Conservation (phyloP, 306 rosid genomes). For the Vicia sativa region DNA sequence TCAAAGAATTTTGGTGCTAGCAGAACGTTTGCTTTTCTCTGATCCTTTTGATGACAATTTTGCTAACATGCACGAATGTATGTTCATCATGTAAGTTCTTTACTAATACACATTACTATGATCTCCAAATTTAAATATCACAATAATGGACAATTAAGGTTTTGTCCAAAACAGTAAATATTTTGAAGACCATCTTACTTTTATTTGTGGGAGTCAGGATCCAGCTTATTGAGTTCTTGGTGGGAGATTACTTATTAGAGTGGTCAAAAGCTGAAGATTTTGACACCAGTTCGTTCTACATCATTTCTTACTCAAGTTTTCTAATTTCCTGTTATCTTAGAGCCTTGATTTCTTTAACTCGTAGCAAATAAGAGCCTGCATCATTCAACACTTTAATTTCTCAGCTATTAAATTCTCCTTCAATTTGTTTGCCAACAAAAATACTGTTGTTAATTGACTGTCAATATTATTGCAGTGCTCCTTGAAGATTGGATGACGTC, state of each 20-base stretch:
- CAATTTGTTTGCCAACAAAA: constrained; percentile 26
- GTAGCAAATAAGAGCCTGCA: constrained; percentile 1
- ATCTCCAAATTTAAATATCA: constrained; percentile 21
- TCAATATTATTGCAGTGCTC: constrained; percentile 50
- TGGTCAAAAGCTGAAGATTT: constrained; percentile 78
- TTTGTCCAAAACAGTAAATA: constrained; percentile 4
- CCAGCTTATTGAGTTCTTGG: constrained; percentile 82
- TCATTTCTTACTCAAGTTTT: constrained; percentile 13
- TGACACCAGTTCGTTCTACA: constrained; percentile 46
- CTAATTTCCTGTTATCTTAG: constrained; percentile 6
- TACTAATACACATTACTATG: constrained; percentile 5
- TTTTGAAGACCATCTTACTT: constrained; percentile 27
- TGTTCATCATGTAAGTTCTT: constrained; percentile 80
- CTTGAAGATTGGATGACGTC: constrained; percentile 84
- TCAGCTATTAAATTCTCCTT: neutral
- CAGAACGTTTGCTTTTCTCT: constrained; percentile 76
- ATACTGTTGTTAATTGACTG: constrained; percentile 11
- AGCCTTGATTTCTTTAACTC: constrained; percentile 6
- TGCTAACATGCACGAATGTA: constrained; percentile 65
- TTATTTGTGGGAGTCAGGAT: constrained; percentile 62
- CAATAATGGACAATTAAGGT: constrained; percentile 1
- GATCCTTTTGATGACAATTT: constrained; percentile 87
- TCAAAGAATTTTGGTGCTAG: constrained; percentile 68
- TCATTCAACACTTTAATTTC: neutral
- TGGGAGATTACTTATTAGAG: constrained; percentile 62